Evolutionary conservation across 768 basidiomycete genomes (phyloP).

Genomic region (Auricularia heimuer): DNA sequence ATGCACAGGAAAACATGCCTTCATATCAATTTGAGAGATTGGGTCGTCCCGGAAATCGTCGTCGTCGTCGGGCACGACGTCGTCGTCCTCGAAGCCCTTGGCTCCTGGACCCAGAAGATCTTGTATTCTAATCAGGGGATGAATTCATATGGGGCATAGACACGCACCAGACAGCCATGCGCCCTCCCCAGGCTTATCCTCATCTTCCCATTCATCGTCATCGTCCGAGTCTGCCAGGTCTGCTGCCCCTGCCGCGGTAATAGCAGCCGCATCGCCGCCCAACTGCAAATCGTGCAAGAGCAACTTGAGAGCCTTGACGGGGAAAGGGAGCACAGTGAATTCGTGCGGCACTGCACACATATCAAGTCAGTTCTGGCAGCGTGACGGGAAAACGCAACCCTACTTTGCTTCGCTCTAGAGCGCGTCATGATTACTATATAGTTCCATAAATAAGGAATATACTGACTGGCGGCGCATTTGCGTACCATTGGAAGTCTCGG

Average conservation of each 20-base stretch:
- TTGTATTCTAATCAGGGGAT: background rate
- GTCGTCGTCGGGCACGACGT: slow-evolving; percentile 63
- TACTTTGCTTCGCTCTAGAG: slow-evolving; percentile 79
- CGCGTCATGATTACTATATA: slow-evolving; percentile 89
- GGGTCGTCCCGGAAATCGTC: slow-evolving; percentile 85
- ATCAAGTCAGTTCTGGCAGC: slow-evolving; percentile 6
- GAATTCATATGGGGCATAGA: background rate
- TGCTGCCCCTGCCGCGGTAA: slow-evolving; percentile 41
- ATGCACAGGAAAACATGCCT: slow-evolving; percentile 26
- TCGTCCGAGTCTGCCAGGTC: slow-evolving; percentile 67
- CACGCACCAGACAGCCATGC: slow-evolving; percentile 62
- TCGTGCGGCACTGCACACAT: slow-evolving; percentile 62
- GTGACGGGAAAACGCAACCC: slow-evolving; percentile 21
- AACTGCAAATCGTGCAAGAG: slow-evolving; percentile 76
- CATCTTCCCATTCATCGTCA: slow-evolving; percentile 90
- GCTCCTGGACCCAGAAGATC: slow-evolving; percentile 72
- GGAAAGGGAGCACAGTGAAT: slow-evolving; percentile 81
- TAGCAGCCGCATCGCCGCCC: slow-evolving; percentile 61
- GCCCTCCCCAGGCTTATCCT: slow-evolving; percentile 68
- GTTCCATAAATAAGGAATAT: background rate
- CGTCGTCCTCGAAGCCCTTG: slow-evolving; percentile 67
- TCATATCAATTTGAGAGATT: slow-evolving; percentile 78
- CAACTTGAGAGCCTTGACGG: slow-evolving; percentile 85
- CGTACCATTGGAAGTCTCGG: slow-evolving; percentile 74
- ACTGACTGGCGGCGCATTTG: slow-evolving; percentile 2